Evolutionary conservation across 345 rosid genomes (phyloP).

Genomic region (Streptanthus diversifolius): DNA sequence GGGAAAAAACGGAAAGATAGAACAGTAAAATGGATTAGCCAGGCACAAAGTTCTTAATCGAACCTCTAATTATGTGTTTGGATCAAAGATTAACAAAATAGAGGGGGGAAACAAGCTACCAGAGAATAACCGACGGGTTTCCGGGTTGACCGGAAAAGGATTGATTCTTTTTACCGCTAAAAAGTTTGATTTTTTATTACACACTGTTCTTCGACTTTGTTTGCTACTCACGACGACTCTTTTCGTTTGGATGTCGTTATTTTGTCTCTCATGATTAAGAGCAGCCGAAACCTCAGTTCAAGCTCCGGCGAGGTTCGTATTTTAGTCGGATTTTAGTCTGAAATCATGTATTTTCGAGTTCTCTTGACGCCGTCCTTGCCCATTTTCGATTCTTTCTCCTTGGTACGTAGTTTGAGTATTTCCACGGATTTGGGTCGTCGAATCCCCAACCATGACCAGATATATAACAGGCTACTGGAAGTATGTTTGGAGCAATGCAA

Average conservation of each 20-base stretch:
- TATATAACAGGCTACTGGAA: conserved; percentile 33
- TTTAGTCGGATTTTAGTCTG: neutral
- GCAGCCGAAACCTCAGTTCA: neutral
- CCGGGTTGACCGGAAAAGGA: conserved; percentile 27
- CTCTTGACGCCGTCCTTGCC: neutral
- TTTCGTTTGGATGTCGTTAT: neutral
- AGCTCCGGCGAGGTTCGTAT: neutral
- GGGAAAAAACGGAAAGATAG: neutral
- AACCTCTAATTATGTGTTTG: neutral
- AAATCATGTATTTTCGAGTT: conserved; percentile 21
- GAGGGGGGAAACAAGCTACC: no score
- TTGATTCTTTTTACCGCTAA: neutral
- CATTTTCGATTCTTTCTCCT: conserved; percentile 14
- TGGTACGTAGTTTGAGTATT: conserved; percentile 30
- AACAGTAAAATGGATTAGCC: neutral
- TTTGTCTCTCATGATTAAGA: conserved; percentile 7
- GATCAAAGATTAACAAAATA: conserved; percentile 2
- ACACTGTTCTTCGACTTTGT: conserved; percentile 1
- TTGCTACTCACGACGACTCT: conserved; percentile 4
- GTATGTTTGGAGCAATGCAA: conserved; percentile 50
- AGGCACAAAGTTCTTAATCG: neutral
- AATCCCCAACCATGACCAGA: conserved; percentile 2
- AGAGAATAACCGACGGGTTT: no score
- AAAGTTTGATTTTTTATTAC: neutral
- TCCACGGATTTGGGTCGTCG: conserved; percentile 22